phyloP scores from a whole-genome alignment of 768 basidiomycete species.

The Collybiopsis confluens region DNA sequence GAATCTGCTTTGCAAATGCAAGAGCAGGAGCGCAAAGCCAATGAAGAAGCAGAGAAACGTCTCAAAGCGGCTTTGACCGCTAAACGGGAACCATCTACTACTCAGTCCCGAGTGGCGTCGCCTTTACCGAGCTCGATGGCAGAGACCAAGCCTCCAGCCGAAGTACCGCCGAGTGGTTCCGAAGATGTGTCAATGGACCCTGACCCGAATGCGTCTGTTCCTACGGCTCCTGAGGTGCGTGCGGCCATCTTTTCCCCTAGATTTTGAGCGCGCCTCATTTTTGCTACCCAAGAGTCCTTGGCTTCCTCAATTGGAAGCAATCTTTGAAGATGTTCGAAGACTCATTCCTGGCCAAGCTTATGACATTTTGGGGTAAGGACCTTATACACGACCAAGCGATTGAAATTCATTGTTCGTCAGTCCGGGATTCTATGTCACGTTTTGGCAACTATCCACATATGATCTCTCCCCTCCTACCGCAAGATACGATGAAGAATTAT shows the following conservation, averaged over 20 bases:
- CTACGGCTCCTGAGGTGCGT: slow-evolving; percentile 36
- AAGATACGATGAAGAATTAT: slow-evolving; percentile 77
- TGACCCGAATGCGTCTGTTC: slow-evolving; percentile 30
- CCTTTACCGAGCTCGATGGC: slow-evolving; percentile 35
- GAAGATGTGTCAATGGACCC: slow-evolving; percentile 54
- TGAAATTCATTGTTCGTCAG: slow-evolving; percentile 34
- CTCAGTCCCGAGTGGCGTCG: slow-evolving; percentile 60
- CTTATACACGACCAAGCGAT: neutral
- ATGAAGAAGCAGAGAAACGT: slow-evolving; percentile 75
- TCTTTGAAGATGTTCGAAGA: slow-evolving; percentile 74
- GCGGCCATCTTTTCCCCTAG: neutral
- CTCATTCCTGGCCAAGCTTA: slow-evolving; percentile 64
- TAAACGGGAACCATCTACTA: slow-evolving; percentile 62
- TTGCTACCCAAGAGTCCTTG: slow-evolving; percentile 55
- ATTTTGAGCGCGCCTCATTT: slow-evolving; percentile 2
- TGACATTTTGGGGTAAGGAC: slow-evolving; percentile 67
- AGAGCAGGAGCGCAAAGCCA: slow-evolving; percentile 63
- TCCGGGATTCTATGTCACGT: slow-evolving; percentile 89
- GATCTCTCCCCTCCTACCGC: slow-evolving; percentile 77
- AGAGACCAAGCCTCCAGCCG: slow-evolving; percentile 24
- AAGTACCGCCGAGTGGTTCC: slow-evolving; percentile 16
- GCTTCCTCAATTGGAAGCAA: slow-evolving; percentile 65
- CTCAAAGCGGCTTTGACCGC: slow-evolving; percentile 77
- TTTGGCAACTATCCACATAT: slow-evolving; percentile 94
- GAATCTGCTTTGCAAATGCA: slow-evolving; percentile 57